Percentiles rank a stretch among this genome's conserved stretches.
Conservation (phyloP, 2,329 filamentous ascomycete genomes). For the Colletotrichum aenigma region DNA sequence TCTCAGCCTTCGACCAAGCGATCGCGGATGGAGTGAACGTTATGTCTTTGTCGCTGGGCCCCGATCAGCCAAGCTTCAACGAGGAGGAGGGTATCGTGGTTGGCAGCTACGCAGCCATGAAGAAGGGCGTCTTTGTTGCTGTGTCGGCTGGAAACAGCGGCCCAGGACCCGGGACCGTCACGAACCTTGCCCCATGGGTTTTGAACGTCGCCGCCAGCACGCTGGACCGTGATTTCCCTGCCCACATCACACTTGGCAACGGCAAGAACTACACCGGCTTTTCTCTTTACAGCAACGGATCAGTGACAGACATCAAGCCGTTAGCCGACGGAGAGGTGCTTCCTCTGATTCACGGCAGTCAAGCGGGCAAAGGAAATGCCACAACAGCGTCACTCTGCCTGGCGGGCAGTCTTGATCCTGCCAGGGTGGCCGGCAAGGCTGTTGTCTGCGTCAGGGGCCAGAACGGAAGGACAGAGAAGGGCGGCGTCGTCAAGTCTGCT, state of each 20-base stretch:
- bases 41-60: constrained; percentile 1
- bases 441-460: background rate
- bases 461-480: background rate
- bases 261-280: constrained; percentile 1
- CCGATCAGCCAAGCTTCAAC: background rate
- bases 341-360: background rate
- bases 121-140: background rate
- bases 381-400: background rate
- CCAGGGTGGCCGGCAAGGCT: background rate
- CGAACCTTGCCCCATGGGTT: background rate
- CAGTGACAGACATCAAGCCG: background rate
- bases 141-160: background rate
- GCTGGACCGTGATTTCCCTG: constrained; percentile 10
- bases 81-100: background rate
- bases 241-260: background rate
- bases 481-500: background rate
- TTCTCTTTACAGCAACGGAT: background rate
- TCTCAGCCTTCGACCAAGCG: constrained; percentile 2
- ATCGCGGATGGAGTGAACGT: constrained; percentile 12
- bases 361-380: background rate
- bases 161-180: background rate
- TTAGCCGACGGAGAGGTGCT: background rate
- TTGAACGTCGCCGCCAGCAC: constrained; percentile 11
- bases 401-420: background rate
- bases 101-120: background rate